A percentile compares a stretch with the other conserved stretches of the same genome.
These are phyloP conservation scores for Pseudomicrostroma phylloplanum DNA, from an alignment of 1,284 basidiomycete species.

Conservation along the genomic window DNA sequence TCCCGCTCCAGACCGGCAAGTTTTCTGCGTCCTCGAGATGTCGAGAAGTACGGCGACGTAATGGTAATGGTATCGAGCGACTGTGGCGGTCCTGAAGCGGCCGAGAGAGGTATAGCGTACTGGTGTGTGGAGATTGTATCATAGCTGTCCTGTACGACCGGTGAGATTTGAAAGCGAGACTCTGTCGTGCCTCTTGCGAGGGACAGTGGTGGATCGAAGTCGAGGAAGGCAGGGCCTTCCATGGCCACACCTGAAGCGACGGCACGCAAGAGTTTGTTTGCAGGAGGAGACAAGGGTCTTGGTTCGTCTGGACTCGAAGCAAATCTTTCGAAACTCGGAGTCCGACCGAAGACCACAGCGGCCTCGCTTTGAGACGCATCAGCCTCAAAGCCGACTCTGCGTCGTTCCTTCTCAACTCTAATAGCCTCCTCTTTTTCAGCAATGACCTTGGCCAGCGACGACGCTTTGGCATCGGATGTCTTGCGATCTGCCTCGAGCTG, in stretches of 20 bases:
- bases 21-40: neutral
- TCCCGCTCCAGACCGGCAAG: slow-evolving; percentile 2
- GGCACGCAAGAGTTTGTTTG: too few relatives aligned
- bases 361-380: too few relatives aligned
- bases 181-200: neutral
- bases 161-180: neutral
- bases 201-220: slow-evolving; percentile 5
- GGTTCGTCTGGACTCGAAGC: too few relatives aligned
- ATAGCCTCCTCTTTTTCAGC: slow-evolving; percentile 1
- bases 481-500: neutral
- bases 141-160: neutral
- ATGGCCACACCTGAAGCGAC: too few relatives aligned
- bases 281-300: too few relatives aligned
- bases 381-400: neutral
- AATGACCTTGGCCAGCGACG: slow-evolving; percentile 4
- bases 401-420: neutral
- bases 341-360: too few relatives aligned
- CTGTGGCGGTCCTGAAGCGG: neutral
- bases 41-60: slow-evolving; percentile 4
- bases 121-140: neutral
- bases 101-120: neutral
- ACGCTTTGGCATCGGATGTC: neutral
- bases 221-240: neutral
- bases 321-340: too few relatives aligned
- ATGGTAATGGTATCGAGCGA: neutral